Base-by-base conservation (phyloP, 106 monocot genomes). In the Apostasia ramifera region DNA sequence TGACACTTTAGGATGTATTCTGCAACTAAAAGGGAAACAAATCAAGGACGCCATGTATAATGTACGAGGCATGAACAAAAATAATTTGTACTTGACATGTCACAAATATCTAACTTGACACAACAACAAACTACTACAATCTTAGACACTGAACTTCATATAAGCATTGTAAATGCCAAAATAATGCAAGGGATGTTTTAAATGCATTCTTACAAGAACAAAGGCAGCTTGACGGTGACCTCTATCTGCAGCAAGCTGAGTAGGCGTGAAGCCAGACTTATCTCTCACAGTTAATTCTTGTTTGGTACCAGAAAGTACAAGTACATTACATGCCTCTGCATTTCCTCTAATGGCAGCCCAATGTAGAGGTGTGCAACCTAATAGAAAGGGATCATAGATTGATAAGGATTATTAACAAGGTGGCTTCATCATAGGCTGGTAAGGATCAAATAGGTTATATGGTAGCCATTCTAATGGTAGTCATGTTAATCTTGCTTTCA, bases 261-360 rank as follows among this genome's bases (percentile, higher is more conserved):
- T 76, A 82, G 95, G 95, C 63, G 88, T 92, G 12, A 84, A 89
- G 48, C 95, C 95, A 74, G 78, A 74, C 43, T 79, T 92, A 79
- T 95, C 92, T 77, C 84, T 92, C 63, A 95, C 72, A 59, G 71
- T 15, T 43, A 95, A 62, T 75, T 95, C 95, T 66, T 79, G 53
- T 59, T 95, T 95, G 43, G 74, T 84, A 13, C 95, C 91, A 3
- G 80, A 76, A 76, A 92, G 88, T 38, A 92, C 86, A 79, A 95
- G 92, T 56, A 95, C 68, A 52, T 76, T 92, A 74, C 95, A 95
- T 46, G 62, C 82, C 74, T 95, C 95, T 67, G 74, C 45, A 75
- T 88, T 80, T 13, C 89, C 95, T 70, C 80, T 89, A 67, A 95
- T n/a, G 53, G 92, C 95, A 67, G 86, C 91, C 95, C 95, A 95